Percentiles rank a stretch among this genome's conserved stretches.
Evolutionary conservation across 192 early-diverging fungal genomes (phyloP).

Genomic region (Backusella westeae): DNA sequence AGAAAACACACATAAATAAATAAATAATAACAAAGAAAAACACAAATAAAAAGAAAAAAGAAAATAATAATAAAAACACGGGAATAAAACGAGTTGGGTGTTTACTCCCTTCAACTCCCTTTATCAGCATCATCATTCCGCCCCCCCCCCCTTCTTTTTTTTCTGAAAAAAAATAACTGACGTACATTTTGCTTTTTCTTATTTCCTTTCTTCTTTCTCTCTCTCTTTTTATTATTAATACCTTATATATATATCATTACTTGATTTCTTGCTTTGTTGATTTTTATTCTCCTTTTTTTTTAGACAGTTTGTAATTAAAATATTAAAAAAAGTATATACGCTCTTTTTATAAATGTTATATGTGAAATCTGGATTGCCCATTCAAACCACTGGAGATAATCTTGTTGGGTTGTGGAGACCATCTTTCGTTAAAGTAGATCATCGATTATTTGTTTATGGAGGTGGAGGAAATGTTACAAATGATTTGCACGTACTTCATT

Average conservation of each 20-base stretch:
- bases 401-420: slow-evolving; percentile 56
- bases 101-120: slow-evolving; percentile 8
- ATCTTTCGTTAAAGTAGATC: slow-evolving; percentile 50
- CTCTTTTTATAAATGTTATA: slow-evolving; percentile 10
- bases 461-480: slow-evolving; percentile 58
- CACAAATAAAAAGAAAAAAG: neutral
- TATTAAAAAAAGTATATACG: neutral
- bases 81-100: slow-evolving; percentile 1
- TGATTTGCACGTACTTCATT: slow-evolving; percentile 52
- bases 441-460: slow-evolving; percentile 53
- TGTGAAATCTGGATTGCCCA: slow-evolving; percentile 40
- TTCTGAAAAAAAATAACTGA: neutral
- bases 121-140: neutral
- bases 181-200: neutral
- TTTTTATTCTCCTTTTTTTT: neutral
- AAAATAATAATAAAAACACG: slow-evolving; percentile 7
- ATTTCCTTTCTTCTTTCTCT: neutral
- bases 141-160: neutral
- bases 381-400: slow-evolving; percentile 51
- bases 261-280: neutral
- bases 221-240: neutral
- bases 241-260: neutral
- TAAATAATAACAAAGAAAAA: neutral
- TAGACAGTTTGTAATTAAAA: slow-evolving; percentile 4
- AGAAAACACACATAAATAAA: neutral